Evolutionary conservation across 345 rosid species (phyloP).

Genomic region (Syzygium grande): DNA sequence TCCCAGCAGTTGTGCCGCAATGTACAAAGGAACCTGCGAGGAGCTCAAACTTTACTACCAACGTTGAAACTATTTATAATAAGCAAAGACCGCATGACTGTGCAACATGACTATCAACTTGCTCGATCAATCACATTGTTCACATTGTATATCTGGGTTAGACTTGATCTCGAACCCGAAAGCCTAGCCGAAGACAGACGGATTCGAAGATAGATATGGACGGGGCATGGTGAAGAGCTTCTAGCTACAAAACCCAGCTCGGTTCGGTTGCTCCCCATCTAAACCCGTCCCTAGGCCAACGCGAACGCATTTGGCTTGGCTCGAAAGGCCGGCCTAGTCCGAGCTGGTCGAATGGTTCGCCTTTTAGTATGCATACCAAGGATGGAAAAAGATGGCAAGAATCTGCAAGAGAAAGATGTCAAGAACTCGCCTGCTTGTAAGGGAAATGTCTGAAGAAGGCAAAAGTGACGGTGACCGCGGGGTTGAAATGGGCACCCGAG

Average conservation of each 20-base stretch:
- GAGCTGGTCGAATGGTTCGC: not conserved
- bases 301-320: not conserved
- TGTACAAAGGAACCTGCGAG: constrained; percentile 35
- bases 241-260: too few species aligned
- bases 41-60: not conserved
- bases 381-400: not conserved
- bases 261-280: too few species aligned
- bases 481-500: constrained; percentile 84
- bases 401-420: not conserved
- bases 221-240: too few species aligned
- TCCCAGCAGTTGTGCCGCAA: constrained; percentile 31
- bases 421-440: constrained; percentile 21
- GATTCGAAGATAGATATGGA: too few species aligned
- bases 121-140: not conserved
- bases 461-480: constrained; percentile 57
- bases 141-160: not conserved
- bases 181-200: not conserved
- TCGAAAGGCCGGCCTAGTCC: not conserved
- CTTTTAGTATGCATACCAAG: not conserved
- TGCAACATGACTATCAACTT: not conserved
- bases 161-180: not conserved
- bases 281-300: not conserved
- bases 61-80: too few species aligned
- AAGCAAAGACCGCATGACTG: not conserved
- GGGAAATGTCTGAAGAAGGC: constrained; percentile 55